Conservation (phyloP, 495 filamentous ascomycete genomes). For the Aspergillus sparsus region DNA sequence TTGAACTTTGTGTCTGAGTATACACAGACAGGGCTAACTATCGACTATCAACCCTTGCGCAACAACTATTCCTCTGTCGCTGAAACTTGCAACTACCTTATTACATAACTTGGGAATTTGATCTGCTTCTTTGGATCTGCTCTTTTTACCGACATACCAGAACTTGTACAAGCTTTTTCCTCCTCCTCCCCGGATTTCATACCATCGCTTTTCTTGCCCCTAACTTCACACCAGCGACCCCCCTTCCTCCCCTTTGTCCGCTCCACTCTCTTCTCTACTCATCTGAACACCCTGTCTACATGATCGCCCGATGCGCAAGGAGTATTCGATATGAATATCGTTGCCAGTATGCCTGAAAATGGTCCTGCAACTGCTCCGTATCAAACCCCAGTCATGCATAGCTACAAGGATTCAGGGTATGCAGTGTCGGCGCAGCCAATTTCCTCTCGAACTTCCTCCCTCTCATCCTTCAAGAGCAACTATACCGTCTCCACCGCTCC, state of each 20-base stretch:
- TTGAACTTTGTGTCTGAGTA: background rate
- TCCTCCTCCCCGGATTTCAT: constrained; percentile 7
- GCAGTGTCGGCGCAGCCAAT: constrained; percentile 35
- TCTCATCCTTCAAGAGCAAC: constrained; percentile 46
- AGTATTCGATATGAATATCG: constrained; percentile 40
- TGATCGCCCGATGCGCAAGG: constrained; percentile 19
- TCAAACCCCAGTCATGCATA: constrained; percentile 20
- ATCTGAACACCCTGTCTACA: constrained; percentile 11
- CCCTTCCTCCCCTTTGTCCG: constrained; percentile 14
- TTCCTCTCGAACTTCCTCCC: constrained; percentile 40
- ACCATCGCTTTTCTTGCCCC: constrained; percentile 12
- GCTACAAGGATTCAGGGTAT: constrained; percentile 32
- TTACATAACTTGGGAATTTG: background rate
- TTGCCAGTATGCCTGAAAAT: constrained; percentile 46
- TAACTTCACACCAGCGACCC: constrained; percentile 5
- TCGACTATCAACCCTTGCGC: constrained; percentile 1
- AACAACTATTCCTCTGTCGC: too few relatives aligned
- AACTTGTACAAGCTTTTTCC: background rate
- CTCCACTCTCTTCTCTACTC: background rate
- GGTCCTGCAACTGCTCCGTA: constrained; percentile 32
- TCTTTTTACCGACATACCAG: background rate
- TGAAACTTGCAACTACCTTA: background rate
- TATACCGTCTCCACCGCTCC: constrained; percentile 43
- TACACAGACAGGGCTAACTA: background rate
- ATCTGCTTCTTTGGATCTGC: background rate